Evolutionary conservation across 345 rosid species (phyloP).

Genomic region (Atalantia buxifolia): DNA sequence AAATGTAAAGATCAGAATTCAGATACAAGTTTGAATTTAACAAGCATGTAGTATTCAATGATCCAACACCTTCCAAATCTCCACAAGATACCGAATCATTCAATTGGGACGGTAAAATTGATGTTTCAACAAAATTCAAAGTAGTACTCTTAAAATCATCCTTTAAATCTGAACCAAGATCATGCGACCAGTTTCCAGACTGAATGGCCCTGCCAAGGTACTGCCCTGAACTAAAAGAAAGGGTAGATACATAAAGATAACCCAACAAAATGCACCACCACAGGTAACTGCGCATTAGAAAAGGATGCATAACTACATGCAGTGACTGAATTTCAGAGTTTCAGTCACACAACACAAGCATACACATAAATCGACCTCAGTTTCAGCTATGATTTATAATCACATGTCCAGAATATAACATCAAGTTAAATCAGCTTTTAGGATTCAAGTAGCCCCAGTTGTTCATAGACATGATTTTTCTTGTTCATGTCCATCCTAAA

Average conservation of each 20-base stretch:
- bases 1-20: conserved; percentile 53
- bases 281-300: conserved; percentile 40
- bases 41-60: conserved; percentile 78
- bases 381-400: neutral
- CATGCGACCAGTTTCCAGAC: conserved; percentile 20
- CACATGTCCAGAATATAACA: neutral
- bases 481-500: neutral
- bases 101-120: conserved; percentile 11
- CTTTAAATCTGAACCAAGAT: conserved; percentile 24
- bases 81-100: conserved; percentile 52
- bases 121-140: conserved; percentile 14
- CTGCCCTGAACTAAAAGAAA: conserved; percentile 37
- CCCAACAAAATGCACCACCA: conserved; percentile 50
- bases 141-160: conserved; percentile 24
- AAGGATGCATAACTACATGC: conserved; percentile 33
- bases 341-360: neutral
- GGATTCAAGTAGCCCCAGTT: neutral
- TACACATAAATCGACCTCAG: neutral
- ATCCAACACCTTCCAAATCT: conserved; percentile 85
- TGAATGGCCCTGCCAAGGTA: conserved; percentile 18
- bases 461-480: neutral
- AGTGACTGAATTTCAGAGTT: conserved; percentile 1
- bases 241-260: conserved; percentile 21
- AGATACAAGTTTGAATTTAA: conserved; percentile 64
- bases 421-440: neutral